Base-by-base conservation (phyloP, 208 protist species). In the Leishmania lainsoni region DNA sequence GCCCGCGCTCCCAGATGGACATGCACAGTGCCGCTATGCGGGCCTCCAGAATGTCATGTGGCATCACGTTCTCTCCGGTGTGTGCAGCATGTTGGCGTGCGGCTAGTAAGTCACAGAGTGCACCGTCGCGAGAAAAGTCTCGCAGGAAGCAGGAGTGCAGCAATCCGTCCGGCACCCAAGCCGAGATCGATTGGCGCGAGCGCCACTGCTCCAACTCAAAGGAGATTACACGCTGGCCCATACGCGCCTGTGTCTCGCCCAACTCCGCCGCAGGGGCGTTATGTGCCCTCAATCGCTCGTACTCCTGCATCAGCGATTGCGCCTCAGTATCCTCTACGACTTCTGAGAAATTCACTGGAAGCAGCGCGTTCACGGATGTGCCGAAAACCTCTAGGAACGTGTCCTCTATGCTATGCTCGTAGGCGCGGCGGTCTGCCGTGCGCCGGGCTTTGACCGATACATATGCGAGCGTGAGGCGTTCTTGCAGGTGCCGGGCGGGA, bases 331-430 rank as follows among this genome's bases (percentile, higher is more conserved):
- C 90, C 56, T 91, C 87, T 8, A 93, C 63, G 6, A 93, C 85
- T 58, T 93, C 86, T 39, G 86, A 75, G 76, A 86, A 92, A 45
- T 89, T 87, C 49, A 95, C 85, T 5, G 92, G 92, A 45, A 90
- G 79, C 83, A 88, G 81, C 32, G 89, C 22, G 58, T 95, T 90
- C 8, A 95, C 89, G 5, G 87, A 69, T 16, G 59, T 54, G 17
- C 80, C 85, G 39, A 85, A 86, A 49, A 26, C 20, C 8, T 86
- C 65, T 16, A 89, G 78, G 49, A 95, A 93, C 5, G 66, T 16
- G 5, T 86, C 76, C 39, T 93, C 91, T 17, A 85, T 71, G 52
- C 72, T 45, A 26, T 80, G 76, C 51, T 87, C 69, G 73, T 87
- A 93, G 20, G 66, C 75, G 45, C 91, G 88, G 69, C 83, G 83